Evolutionary conservation across 2,329 filamentous ascomycete species (phyloP), one percentile per base, ranked within the genome.

Genomic region (Alternaria sp.): DNA sequence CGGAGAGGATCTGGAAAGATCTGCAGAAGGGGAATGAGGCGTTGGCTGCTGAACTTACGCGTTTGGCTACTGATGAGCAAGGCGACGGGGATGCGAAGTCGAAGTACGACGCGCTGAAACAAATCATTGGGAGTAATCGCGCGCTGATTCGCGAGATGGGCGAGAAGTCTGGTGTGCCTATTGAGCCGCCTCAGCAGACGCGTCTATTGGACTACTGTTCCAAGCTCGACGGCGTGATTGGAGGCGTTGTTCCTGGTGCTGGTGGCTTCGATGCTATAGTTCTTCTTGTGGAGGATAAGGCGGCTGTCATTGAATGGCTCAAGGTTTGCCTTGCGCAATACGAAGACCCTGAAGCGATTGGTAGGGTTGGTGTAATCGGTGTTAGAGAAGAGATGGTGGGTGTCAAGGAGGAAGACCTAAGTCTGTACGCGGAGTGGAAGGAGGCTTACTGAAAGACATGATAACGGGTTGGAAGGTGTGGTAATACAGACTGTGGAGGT

Each of bases 211-310:
- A 99, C 80, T 91, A 89, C 10, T 85, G 95, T 61, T 87, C 85
- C 4, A 78, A 81, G 5, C 82, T 97, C 2, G 86, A 91, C 0
- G 96, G 95, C 6, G 93, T 98, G 4, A 88, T 94, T 67, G 94
- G 93, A 1, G 96, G 94, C 0, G 93, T 98, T 0, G 96, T 97
- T 0, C 96, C 96, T 0, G 96, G 96, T 0, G 96, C 96, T 0
- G 96, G 96, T 10, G 96, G 96, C 0, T 97, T 92, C 75, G 96
- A 99, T 83, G 96, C 96, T 1, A 86, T 97, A 59, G 91, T 91
- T 1, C 79, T 99, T 63, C 80, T 99, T 62, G 88, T 97, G 67
- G 86, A 87, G 72, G 92, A 97, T 72, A 89, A 91, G 57, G 85
- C 84, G 36, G 86, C 85, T 52, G 92, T 92, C 2, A 82, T 90